These are phyloP conservation scores for Fraxinus cuspidata DNA, from an alignment of 257 asterid genomes.

Conservation along the genomic window DNA sequence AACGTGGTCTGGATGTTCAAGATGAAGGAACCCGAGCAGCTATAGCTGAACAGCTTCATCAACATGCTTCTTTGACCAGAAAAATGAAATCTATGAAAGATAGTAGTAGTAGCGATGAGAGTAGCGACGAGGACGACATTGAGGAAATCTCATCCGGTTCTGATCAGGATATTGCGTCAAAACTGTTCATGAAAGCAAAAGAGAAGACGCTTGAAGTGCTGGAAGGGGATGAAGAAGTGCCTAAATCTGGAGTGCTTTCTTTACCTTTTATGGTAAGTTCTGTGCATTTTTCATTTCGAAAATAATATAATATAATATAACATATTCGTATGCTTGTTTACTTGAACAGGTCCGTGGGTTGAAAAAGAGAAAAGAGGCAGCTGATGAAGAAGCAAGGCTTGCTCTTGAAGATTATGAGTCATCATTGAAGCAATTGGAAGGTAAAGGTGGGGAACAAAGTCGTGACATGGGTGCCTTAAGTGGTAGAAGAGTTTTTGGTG, in stretches of 20 bases:
- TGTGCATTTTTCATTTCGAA: conserved; percentile 18
- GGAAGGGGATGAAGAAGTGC: conserved; percentile 72
- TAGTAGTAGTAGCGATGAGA: conserved; percentile 74
- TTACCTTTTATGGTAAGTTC: conserved; percentile 88
- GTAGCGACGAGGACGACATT: conserved; percentile 68
- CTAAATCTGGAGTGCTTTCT: conserved; percentile 75
- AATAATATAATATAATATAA: background rate
- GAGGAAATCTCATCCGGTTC: conserved; percentile 59
- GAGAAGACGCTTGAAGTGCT: conserved; percentile 62
- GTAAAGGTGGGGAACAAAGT: conserved; percentile 34
- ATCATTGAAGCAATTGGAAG: conserved; percentile 66
- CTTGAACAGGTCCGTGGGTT: conserved; percentile 60
- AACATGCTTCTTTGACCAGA: conserved; percentile 79
- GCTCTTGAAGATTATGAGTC: conserved; percentile 73
- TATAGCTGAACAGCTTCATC: conserved; percentile 72
- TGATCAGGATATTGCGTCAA: conserved; percentile 48
- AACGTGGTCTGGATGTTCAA: conserved; percentile 75
- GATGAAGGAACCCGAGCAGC: conserved; percentile 91
- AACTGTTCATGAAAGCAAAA: conserved; percentile 66
- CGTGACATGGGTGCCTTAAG: conserved; percentile 37
- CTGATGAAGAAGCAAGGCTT: conserved; percentile 77
- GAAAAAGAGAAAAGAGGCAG: conserved; percentile 71
- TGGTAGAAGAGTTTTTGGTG: conserved; percentile 88
- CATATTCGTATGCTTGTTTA: conserved; percentile 9
- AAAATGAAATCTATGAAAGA: conserved; percentile 77